Conservation (phyloP, 2,329 filamentous ascomycete species). For the Colletotrichum musicola region DNA sequence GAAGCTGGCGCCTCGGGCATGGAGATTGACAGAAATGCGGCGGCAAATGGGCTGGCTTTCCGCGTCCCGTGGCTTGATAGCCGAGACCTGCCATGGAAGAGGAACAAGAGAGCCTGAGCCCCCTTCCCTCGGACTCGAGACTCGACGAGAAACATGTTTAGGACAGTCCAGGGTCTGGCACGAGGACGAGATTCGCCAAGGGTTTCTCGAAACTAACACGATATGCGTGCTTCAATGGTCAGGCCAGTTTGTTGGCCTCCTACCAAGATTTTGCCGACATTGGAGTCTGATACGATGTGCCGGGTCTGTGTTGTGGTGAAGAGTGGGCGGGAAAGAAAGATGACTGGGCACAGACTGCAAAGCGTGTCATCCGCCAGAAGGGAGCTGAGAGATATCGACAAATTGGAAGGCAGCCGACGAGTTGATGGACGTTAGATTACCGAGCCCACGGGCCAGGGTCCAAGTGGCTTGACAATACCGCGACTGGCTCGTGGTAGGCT, state of each 20-base stretch:
- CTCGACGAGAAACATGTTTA: background rate
- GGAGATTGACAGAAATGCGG: background rate
- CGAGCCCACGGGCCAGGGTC: slow-evolving; percentile 16
- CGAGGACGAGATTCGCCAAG: background rate
- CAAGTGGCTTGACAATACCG: slow-evolving; percentile 14
- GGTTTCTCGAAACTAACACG: background rate
- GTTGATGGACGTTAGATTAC: background rate
- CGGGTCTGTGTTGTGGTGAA: too few relatives aligned
- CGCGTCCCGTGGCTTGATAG: background rate
- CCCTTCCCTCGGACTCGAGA: background rate
- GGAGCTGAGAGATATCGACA: too few relatives aligned
- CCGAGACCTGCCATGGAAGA: background rate
- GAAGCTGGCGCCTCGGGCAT: too few relatives aligned
- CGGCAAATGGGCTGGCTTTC: background rate
- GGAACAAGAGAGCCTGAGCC: background rate
- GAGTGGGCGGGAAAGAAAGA: too few relatives aligned
- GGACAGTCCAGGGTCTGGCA: background rate
- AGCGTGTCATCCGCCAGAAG: too few relatives aligned
- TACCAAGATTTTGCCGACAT: too few relatives aligned
- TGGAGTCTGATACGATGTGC: too few relatives aligned
- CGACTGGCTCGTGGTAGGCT: background rate
- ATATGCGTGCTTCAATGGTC: background rate
- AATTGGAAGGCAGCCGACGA: too few relatives aligned
- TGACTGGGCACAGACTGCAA: too few relatives aligned
- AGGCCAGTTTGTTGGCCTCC: too few relatives aligned